Conservation (phyloP, 805 yeast species). For the Spathaspora passalidarum region DNA sequence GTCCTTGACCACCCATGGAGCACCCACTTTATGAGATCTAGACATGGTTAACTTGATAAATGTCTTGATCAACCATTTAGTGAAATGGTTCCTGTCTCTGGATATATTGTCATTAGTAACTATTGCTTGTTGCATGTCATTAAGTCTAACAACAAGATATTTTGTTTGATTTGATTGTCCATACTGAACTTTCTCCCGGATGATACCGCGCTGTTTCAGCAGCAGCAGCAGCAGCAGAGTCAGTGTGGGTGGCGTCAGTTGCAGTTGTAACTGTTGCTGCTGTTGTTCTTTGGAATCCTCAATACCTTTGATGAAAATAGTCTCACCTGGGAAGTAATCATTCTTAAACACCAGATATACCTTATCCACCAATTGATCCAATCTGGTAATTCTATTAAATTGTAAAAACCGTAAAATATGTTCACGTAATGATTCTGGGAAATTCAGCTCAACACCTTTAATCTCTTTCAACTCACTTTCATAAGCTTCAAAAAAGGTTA, state of each 20-base stretch:
- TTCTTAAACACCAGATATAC: slow-evolving; percentile 73
- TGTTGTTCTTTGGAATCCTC: slow-evolving; percentile 20
- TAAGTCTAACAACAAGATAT: slow-evolving; percentile 64
- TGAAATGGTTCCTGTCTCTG: slow-evolving; percentile 82
- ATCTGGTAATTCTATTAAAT: slow-evolving; percentile 74
- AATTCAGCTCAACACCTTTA: slow-evolving; percentile 67
- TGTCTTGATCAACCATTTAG: slow-evolving; percentile 88
- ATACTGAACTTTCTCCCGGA: slow-evolving; percentile 84
- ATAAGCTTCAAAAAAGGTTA: slow-evolving; percentile 87
- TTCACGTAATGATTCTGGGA: slow-evolving; percentile 89
- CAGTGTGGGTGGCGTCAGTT: background rate
- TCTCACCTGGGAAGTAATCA: slow-evolving; percentile 91
- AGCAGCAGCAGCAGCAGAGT: slow-evolving; percentile 4
- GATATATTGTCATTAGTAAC: slow-evolving; percentile 72
- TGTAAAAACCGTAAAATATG: slow-evolving; percentile 87
- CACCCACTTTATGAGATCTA: slow-evolving; percentile 80
- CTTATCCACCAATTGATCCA: slow-evolving; percentile 85
- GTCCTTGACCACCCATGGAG: slow-evolving; percentile 92
- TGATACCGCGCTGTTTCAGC: slow-evolving; percentile 50
- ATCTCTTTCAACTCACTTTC: slow-evolving; percentile 61
- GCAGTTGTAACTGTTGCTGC: slow-evolving; percentile 8
- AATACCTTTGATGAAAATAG: slow-evolving; percentile 54
- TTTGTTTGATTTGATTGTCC: slow-evolving; percentile 45
- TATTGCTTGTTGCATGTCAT: slow-evolving; percentile 55
- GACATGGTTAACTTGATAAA: slow-evolving; percentile 75